A percentile compares a stretch with the other conserved stretches of the same genome.
phyloP scores from a whole-genome alignment of 2,329 filamentous ascomycete genomes.

The Sarocladiaceae sp. region DNA sequence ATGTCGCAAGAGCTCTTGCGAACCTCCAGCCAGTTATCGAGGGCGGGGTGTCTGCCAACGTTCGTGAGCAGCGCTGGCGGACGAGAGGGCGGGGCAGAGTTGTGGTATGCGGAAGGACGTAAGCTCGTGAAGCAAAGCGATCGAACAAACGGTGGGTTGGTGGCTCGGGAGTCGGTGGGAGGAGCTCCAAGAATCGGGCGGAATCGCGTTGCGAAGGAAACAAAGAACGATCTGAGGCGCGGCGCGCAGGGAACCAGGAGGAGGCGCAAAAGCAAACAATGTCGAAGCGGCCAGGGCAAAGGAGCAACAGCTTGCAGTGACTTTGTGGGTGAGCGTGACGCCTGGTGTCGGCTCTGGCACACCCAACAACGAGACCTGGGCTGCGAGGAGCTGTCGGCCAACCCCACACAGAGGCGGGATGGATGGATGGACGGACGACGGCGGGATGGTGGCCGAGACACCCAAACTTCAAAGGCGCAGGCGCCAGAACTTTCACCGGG shows the following conservation, averaged over 20 bases:
- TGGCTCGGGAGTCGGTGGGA: too few relatives aligned
- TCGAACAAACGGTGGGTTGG: too few relatives aligned
- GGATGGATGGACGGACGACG: conserved; percentile 2
- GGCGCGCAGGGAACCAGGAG: neutral
- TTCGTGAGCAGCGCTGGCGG: too few relatives aligned
- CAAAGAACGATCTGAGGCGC: neutral
- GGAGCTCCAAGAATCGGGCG: too few relatives aligned
- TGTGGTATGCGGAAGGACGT: too few relatives aligned
- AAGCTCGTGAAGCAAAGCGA: too few relatives aligned
- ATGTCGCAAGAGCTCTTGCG: too few relatives aligned
- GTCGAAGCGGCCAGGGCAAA: neutral
- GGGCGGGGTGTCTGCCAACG: too few relatives aligned
- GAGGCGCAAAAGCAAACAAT: conserved; percentile 5
- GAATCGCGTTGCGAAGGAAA: neutral
- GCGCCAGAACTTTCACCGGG: conserved; percentile 8
- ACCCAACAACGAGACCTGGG: conserved; percentile 5
- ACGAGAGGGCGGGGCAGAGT: too few relatives aligned
- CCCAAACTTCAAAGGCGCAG: conserved; percentile 3
- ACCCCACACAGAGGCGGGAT: conserved; percentile 4
- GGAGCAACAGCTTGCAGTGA: neutral
- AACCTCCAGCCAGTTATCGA: too few relatives aligned
- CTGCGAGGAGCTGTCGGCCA: conserved; percentile 2
- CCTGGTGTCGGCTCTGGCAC: conserved; percentile 3
- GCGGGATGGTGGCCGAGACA: neutral
- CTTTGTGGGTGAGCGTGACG: conserved; percentile 8